Conservation (phyloP, 768 basidiomycete species). For the Boletus speciosus region DNA sequence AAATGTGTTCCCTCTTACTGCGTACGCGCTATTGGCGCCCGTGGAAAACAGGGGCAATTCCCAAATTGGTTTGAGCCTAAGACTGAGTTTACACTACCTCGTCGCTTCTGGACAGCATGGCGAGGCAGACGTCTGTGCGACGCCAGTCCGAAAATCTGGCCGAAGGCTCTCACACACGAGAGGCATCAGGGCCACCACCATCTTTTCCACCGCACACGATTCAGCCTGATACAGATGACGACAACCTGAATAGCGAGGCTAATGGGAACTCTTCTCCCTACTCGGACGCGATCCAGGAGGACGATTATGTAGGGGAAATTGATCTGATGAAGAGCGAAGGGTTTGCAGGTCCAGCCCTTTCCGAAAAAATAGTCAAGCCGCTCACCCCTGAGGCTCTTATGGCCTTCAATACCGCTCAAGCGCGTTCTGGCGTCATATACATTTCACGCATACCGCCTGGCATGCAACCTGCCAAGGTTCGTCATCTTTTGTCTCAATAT, state of each 20-base stretch:
- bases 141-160: background rate
- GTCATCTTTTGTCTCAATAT: slow-evolving; percentile 86
- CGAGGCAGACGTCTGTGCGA: background rate
- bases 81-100: background rate
- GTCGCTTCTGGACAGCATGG: slow-evolving; percentile 1
- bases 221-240: background rate
- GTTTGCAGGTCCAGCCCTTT: slow-evolving; percentile 45
- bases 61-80: slow-evolving; percentile 1
- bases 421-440: slow-evolving; percentile 83
- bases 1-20: background rate
- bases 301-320: slow-evolving; percentile 28
- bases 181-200: background rate
- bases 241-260: background rate
- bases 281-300: slow-evolving; percentile 20
- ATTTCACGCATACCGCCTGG: slow-evolving; percentile 96
- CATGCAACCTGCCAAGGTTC: slow-evolving; percentile 95
- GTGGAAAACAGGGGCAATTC: slow-evolving; percentile 4
- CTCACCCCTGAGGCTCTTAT: slow-evolving; percentile 72
- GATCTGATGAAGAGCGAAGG: slow-evolving; percentile 51
- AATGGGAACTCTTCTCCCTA: background rate
- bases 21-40: no score
- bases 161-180: background rate
- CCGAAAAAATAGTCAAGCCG: slow-evolving; percentile 60
- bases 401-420: slow-evolving; percentile 68
- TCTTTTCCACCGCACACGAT: background rate